Conservation (phyloP, 2,329 filamentous ascomycete species). For the Fusarium vanettenii region DNA sequence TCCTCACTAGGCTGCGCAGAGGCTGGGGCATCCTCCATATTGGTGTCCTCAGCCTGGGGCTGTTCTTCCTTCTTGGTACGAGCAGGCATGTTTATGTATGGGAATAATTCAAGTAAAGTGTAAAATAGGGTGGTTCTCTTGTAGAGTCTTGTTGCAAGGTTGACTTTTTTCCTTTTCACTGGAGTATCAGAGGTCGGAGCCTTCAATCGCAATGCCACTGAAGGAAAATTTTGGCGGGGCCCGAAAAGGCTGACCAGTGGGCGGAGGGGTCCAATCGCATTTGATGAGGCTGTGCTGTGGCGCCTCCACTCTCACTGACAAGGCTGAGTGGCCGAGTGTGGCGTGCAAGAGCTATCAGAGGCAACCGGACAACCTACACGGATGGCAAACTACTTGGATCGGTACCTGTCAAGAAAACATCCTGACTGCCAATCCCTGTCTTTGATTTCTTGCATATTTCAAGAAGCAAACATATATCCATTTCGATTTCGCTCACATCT, state of each 20-base stretch:
- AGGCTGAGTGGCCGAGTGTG: neutral
- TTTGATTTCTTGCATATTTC: neutral
- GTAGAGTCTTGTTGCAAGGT: neutral
- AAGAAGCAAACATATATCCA: neutral
- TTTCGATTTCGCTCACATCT: neutral
- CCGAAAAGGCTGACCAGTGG: conserved; percentile 12
- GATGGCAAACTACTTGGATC: neutral
- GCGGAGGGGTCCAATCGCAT: neutral
- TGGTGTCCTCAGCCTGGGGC: conserved; percentile 48
- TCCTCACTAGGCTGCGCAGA: conserved; percentile 50
- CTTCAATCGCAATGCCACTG: conserved; percentile 10
- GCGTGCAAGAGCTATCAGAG: neutral
- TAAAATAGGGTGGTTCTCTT: neutral
- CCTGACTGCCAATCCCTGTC: neutral
- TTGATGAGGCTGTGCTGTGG: neutral
- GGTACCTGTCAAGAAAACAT: neutral
- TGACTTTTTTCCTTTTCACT: neutral
- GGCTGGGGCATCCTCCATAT: conserved; percentile 59
- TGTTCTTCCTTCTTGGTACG: conserved; percentile 52
- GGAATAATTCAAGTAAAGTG: neutral
- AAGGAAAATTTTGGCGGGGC: conserved; percentile 37
- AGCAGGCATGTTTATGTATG: conserved; percentile 50
- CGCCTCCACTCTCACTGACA: neutral
- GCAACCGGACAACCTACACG: neutral
- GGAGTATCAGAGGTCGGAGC: conserved; percentile 13